phyloP scores from a whole-genome alignment of 2,329 filamentous ascomycete species.

The Nothopassalora personata region DNA sequence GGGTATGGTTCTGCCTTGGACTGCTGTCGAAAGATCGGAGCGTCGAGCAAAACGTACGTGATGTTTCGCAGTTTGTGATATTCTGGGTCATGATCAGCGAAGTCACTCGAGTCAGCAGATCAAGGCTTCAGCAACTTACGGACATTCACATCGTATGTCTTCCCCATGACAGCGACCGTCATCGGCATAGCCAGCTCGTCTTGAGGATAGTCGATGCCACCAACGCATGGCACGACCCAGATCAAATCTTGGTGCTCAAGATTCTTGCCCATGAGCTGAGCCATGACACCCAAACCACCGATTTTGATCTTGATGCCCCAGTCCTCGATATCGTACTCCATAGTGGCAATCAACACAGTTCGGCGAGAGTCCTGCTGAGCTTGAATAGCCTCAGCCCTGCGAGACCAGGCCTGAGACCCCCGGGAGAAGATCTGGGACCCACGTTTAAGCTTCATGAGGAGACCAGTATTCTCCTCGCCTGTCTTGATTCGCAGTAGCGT shows the following conservation, averaged over 20 bases:
- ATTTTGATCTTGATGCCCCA: constrained; percentile 66
- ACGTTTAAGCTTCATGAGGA: constrained; percentile 4
- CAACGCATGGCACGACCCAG: constrained; percentile 49
- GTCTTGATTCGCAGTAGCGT: constrained; percentile 5
- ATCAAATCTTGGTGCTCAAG: constrained; percentile 59
- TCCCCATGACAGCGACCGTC: constrained; percentile 54
- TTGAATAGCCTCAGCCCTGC: constrained; percentile 5
- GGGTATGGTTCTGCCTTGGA: constrained; percentile 59
- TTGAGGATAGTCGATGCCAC: constrained; percentile 56
- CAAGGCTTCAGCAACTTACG: constrained; percentile 23
- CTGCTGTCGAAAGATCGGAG: constrained; percentile 59
- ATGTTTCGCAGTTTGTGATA: constrained; percentile 59
- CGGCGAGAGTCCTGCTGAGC: constrained; percentile 25
- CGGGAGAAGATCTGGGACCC: constrained; percentile 1
- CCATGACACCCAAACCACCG: constrained; percentile 64
- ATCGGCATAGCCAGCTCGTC: constrained; percentile 56
- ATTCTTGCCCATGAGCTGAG: constrained; percentile 60
- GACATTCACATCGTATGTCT: constrained; percentile 54
- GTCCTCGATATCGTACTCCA: constrained; percentile 67
- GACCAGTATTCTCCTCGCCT: background rate
- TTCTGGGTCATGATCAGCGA: constrained; percentile 27
- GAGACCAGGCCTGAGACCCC: constrained; percentile 6
- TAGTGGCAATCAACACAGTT: constrained; percentile 60
- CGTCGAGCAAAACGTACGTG: constrained; percentile 61
- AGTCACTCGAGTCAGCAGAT: no score